Conservation (phyloP, 2,329 filamentous ascomycete species). For the Pseudonectria foliicola region DNA sequence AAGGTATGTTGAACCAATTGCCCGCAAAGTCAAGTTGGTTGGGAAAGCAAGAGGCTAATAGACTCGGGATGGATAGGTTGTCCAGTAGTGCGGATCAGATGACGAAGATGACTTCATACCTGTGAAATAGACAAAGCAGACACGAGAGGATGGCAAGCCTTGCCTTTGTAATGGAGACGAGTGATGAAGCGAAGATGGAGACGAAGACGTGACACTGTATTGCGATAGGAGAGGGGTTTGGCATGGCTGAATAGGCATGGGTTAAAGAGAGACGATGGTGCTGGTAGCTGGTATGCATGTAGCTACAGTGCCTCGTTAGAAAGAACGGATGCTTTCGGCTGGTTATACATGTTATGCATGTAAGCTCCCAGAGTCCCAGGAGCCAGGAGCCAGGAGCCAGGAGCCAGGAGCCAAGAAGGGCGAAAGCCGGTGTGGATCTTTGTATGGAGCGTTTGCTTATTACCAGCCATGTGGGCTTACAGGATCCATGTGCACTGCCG, state of each 20-base stretch:
- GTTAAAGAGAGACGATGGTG: not conserved
- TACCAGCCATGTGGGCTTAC: no score
- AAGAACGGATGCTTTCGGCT: no score
- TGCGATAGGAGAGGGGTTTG: not conserved
- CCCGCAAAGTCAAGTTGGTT: not conserved
- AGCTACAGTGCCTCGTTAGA: no score
- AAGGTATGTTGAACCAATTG: slow-evolving; percentile 56
- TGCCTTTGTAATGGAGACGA: slow-evolving; percentile 12
- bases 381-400: no score
- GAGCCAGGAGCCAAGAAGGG: no score
- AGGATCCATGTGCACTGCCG: no score
- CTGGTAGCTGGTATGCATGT: no score
- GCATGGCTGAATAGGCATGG: not conserved
- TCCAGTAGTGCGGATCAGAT: slow-evolving; percentile 23
- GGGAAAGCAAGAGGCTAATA: slow-evolving; percentile 4
- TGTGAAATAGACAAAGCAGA: slow-evolving; percentile 10
- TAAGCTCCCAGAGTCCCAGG: no score
- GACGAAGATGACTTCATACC: slow-evolving; percentile 7
- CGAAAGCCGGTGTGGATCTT: no score
- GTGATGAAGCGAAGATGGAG: no score
- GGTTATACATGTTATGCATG: no score
- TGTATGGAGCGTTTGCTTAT: no score
- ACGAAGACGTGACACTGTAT: not conserved
- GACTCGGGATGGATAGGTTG: slow-evolving; percentile 22
- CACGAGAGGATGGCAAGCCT: slow-evolving; percentile 2